Conservation (phyloP, 2,329 filamentous ascomycete species). For the Colletotrichum tanaceti region DNA sequence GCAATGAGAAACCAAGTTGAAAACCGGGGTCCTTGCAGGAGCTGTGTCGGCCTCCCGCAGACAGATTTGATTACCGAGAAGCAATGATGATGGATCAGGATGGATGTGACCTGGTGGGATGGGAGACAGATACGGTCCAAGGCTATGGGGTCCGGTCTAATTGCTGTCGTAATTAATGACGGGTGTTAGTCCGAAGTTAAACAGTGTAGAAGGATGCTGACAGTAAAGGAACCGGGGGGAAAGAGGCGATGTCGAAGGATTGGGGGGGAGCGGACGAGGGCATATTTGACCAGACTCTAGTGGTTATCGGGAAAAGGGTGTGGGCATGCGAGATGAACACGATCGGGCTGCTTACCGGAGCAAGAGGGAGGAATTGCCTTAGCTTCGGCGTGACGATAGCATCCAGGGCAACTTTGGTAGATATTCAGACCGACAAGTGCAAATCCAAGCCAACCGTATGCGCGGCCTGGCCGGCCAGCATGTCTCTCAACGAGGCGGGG, state of each 20-base stretch:
- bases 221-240: not conserved
- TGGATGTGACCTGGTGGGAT: not conserved
- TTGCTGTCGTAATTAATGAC: not conserved
- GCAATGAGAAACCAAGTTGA: not conserved
- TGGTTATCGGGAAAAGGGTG: not conserved
- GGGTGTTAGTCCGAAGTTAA: constrained; percentile 16
- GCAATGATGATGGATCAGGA: not conserved
- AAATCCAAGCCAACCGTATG: too few relatives aligned
- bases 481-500: too few relatives aligned
- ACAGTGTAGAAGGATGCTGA: not conserved
- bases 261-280: not conserved
- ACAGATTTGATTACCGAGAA: not conserved
- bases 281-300: constrained; percentile 12
- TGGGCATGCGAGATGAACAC: not conserved
- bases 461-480: too few relatives aligned
- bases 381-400: not conserved
- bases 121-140: not conserved
- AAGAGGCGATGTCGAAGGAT: not conserved
- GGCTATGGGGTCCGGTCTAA: too few relatives aligned
- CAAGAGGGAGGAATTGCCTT: not conserved
- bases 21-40: not conserved
- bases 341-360: not conserved
- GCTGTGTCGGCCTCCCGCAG: not conserved
- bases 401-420: not conserved
- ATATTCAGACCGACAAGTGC: not conserved